phyloP scores from a whole-genome alignment of 768 basidiomycete genomes.

The Fomitopsis pulvina region DNA sequence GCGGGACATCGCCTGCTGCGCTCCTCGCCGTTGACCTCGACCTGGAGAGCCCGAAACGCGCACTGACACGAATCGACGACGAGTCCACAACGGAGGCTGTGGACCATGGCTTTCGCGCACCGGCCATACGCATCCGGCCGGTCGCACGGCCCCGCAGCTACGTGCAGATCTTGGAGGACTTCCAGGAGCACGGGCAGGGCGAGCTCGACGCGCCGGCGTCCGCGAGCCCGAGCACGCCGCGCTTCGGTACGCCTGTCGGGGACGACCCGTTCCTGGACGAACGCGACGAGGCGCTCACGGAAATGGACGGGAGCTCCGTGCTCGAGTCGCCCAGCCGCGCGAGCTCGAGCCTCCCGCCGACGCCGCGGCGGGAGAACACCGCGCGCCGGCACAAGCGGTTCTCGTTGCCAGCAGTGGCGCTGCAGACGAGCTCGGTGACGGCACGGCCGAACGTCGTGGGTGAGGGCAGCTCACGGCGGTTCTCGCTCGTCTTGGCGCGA shows the following conservation, averaged over 20 bases:
- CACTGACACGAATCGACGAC: conserved; percentile 16
- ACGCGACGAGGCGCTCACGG: conserved; percentile 16
- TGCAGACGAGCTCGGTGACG: conserved; percentile 68
- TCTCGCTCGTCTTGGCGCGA: conserved; percentile 51
- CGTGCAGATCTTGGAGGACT: conserved; percentile 61
- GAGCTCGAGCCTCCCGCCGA: conserved; percentile 10
- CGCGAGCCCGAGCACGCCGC: conserved; percentile 21
- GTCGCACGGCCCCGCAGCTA: conserved; percentile 51
- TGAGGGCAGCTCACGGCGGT: conserved; percentile 40
- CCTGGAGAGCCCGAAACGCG: conserved; percentile 18
- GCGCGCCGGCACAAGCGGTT: conserved; percentile 61
- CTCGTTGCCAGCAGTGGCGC: conserved; percentile 68
- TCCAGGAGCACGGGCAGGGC: conserved; percentile 26
- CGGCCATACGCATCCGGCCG: conserved; percentile 25
- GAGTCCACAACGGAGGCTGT: not conserved
- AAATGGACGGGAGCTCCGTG: not conserved
- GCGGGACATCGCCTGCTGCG: conserved; percentile 21
- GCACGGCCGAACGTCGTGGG: conserved; percentile 38
- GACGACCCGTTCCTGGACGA: conserved; percentile 21
- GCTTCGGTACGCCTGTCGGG: conserved; percentile 18
- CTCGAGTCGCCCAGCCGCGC: conserved; percentile 1
- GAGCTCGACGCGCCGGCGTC: conserved; percentile 3
- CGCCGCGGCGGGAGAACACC: conserved; percentile 46
- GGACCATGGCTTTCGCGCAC: conserved; percentile 7
- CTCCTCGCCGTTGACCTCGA: conserved; percentile 36